These are phyloP conservation scores for Strigomonas galati DNA, from an alignment of 208 protist genomes.

Conservation along the genomic window DNA sequence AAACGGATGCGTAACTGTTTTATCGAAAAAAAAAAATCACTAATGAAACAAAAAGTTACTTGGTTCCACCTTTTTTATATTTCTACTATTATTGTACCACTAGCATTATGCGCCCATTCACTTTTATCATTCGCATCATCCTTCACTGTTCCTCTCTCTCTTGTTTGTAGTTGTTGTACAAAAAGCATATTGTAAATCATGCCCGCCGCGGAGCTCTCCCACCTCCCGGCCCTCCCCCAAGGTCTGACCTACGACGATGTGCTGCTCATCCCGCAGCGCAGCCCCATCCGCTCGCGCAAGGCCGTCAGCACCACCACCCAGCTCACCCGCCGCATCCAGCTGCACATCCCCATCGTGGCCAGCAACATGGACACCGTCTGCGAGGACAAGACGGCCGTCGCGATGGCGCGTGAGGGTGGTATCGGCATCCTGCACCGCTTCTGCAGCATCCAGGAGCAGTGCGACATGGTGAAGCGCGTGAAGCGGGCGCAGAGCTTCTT, in stretches of 20 bases:
- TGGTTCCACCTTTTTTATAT: neutral
- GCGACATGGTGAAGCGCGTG: conserved; percentile 82
- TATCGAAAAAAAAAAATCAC: neutral
- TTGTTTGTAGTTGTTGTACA: conserved; percentile 9
- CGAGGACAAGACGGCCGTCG: conserved; percentile 83
- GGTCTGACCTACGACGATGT: conserved; percentile 90
- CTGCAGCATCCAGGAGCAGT: conserved; percentile 86
- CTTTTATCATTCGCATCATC: neutral
- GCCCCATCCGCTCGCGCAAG: conserved; percentile 63
- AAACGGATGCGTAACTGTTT: neutral
- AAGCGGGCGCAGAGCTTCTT: conserved; percentile 90
- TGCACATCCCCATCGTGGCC: conserved; percentile 85
- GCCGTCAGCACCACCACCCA: conserved; percentile 56
- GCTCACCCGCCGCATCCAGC: conserved; percentile 67
- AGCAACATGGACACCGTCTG: conserved; percentile 93
- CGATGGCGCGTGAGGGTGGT: conserved; percentile 85
- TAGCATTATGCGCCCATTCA: neutral
- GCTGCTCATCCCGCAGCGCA: conserved; percentile 82
- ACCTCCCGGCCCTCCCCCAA: conserved; percentile 34
- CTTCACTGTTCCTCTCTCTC: conserved; percentile 5
- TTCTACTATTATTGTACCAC: neutral
- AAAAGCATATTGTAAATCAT: neutral
- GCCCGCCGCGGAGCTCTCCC: conserved; percentile 21
- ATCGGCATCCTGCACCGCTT: conserved; percentile 91
- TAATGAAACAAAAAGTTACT: neutral